These are phyloP conservation scores for Breynia disticha DNA, from an alignment of 441 rosid genomes.

Conservation along the genomic window DNA sequence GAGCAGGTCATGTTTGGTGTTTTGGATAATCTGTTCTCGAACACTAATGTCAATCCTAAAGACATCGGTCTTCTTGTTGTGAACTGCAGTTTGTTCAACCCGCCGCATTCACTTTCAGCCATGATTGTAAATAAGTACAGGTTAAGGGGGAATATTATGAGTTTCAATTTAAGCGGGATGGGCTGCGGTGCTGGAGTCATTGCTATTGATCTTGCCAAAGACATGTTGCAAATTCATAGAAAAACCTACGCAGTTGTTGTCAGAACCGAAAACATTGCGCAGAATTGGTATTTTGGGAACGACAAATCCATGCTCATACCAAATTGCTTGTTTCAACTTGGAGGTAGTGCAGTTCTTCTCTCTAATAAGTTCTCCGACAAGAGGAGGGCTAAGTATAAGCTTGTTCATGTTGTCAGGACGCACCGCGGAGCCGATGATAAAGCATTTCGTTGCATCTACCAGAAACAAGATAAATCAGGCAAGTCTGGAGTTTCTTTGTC, in stretches of 20 bases:
- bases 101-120: constrained; percentile 55
- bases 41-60: constrained; percentile 45
- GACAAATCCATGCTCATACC: constrained; percentile 69
- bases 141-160: constrained; percentile 55
- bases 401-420: constrained; percentile 58
- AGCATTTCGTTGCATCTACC: constrained; percentile 58
- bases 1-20: constrained; percentile 70
- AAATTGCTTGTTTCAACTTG: constrained; percentile 64
- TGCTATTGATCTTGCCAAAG: constrained; percentile 61
- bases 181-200: constrained; percentile 74
- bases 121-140: constrained; percentile 68
- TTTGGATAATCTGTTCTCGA: constrained; percentile 39
- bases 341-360: constrained; percentile 52
- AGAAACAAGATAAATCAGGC: constrained; percentile 55
- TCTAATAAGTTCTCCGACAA: constrained; percentile 45
- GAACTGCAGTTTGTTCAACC: constrained; percentile 71
- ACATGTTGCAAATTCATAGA: constrained; percentile 46
- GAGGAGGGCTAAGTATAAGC: constrained; percentile 50
- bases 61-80: constrained; percentile 63
- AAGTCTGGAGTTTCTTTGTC: constrained; percentile 59
- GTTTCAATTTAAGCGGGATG: constrained; percentile 63
- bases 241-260: constrained; percentile 63
- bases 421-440: constrained; percentile 66
- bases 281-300: constrained; percentile 77
- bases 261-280: constrained; percentile 68